Percentiles rank a stretch among this genome's conserved stretches.
These are phyloP conservation scores for Daedaleopsis sinensis DNA, from an alignment of 768 basidiomycete species.

Conservation along the genomic window DNA sequence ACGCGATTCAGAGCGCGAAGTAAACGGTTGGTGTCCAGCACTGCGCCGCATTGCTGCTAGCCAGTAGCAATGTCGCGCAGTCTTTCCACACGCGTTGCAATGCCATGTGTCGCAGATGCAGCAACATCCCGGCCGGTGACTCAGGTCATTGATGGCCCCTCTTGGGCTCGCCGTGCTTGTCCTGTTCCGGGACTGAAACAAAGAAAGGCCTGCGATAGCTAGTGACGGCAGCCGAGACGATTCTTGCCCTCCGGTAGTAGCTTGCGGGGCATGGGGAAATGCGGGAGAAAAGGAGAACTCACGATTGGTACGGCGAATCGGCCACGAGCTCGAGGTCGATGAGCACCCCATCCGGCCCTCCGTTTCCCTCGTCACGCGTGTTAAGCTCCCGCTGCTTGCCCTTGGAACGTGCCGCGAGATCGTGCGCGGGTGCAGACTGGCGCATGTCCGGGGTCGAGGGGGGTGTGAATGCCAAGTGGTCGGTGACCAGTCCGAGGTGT, in stretches of 20 bases:
- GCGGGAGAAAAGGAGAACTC: constrained; percentile 35
- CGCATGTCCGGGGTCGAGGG: too few relatives aligned
- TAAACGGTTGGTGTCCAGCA: too few relatives aligned
- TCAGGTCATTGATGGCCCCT: too few relatives aligned
- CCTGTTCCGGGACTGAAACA: neutral
- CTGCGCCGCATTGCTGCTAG: too few relatives aligned
- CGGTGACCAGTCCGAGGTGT: constrained; percentile 3
- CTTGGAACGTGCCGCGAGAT: constrained; percentile 19
- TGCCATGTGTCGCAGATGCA: too few relatives aligned
- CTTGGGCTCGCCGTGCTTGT: too few relatives aligned
- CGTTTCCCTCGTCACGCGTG: constrained; percentile 43
- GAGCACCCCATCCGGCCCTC: constrained; percentile 57
- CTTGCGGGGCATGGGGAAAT: neutral
- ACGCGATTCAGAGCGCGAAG: too few relatives aligned
- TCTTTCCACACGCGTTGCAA: too few relatives aligned
- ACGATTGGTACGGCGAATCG: constrained; percentile 60
- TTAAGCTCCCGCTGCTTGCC: constrained; percentile 23
- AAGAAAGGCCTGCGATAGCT: neutral
- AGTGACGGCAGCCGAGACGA: too few relatives aligned
- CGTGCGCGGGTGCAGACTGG: neutral
- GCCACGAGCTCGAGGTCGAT: constrained; percentile 59
- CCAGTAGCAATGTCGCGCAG: too few relatives aligned
- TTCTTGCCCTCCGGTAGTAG: neutral
- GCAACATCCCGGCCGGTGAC: too few relatives aligned
- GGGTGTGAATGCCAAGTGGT: neutral